Percentiles rank a stretch among this genome's conserved stretches.
These are phyloP conservation scores for Talaromyces proteolyticus DNA, from an alignment of 495 filamentous ascomycete species.

Conservation along the genomic window DNA sequence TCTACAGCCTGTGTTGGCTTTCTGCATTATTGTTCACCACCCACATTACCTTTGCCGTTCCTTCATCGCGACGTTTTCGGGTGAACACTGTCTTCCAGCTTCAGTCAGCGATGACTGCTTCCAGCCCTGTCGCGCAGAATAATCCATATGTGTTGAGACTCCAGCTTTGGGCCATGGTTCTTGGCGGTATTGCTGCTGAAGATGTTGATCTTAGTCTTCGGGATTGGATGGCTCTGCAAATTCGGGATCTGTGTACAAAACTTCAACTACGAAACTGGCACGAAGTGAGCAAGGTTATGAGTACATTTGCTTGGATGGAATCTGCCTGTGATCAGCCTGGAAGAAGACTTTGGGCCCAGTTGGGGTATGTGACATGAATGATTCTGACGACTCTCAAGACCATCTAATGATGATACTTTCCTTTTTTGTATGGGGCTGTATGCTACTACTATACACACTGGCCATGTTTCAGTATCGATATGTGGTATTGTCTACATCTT, in stretches of 20 bases:
- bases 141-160: slow-evolving; percentile 1
- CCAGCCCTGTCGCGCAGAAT: not conserved
- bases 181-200: slow-evolving; percentile 5
- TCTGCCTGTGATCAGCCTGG: not conserved
- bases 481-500: no score
- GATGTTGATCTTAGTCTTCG: slow-evolving; percentile 1
- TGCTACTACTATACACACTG: no score
- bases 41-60: slow-evolving; percentile 4
- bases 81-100: not conserved
- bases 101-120: not conserved
- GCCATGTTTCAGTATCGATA: no score
- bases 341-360: slow-evolving; percentile 2
- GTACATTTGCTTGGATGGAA: slow-evolving; percentile 6
- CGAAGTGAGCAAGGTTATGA: not conserved
- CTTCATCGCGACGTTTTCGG: slow-evolving; percentile 4
- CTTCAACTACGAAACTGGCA: not conserved
- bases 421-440: no score
- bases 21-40: not conserved
- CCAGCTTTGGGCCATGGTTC: slow-evolving; percentile 1
- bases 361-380: not conserved
- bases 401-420: no score
- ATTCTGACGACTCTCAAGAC: slow-evolving; percentile 14
- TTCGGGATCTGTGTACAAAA: not conserved
- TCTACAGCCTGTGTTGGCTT: slow-evolving; percentile 4
- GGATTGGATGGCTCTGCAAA: slow-evolving; percentile 1